These are phyloP conservation scores for Brasilioporus rufonigricans DNA, from an alignment of 768 basidiomycete genomes.

Conservation along the genomic window DNA sequence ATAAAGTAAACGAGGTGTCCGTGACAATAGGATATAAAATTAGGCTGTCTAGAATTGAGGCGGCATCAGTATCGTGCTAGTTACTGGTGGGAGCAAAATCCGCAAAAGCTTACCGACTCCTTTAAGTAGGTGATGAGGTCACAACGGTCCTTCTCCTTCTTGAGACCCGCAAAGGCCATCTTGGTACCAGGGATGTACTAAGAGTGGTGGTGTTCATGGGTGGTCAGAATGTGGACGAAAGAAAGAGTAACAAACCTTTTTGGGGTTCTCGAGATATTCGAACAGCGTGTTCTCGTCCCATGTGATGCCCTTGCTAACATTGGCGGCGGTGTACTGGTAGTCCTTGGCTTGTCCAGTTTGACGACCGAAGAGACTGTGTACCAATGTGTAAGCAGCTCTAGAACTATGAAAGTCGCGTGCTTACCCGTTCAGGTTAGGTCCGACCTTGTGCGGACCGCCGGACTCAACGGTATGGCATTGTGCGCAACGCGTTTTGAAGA, in stretches of 20 bases:
- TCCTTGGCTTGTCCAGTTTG: constrained; percentile 83
- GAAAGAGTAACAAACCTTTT: constrained; percentile 61
- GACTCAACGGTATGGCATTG: constrained; percentile 89
- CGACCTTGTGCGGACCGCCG: constrained; percentile 83
- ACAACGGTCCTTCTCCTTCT: constrained; percentile 97
- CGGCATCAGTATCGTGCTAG: background rate
- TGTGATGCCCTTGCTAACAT: constrained; percentile 87
- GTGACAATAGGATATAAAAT: constrained; percentile 14
- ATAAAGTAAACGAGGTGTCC: constrained; percentile 25
- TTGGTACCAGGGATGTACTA: constrained; percentile 96
- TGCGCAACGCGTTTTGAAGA: constrained; percentile 95
- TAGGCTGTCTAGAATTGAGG: constrained; percentile 26
- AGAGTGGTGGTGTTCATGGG: background rate
- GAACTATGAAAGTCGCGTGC: constrained; percentile 22
- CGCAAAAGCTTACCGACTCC: constrained; percentile 46
- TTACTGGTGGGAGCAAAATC: background rate
- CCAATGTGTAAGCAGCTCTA: background rate
- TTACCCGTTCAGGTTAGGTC: constrained; percentile 93
- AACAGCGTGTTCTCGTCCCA: constrained; percentile 92
- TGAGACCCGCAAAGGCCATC: constrained; percentile 98
- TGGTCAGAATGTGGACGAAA: background rate
- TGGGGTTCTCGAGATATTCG: constrained; percentile 95
- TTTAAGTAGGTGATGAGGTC: constrained; percentile 88
- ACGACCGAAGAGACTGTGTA: constrained; percentile 73
- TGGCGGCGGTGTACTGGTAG: constrained; percentile 92